Conservation (phyloP, 2,329 filamentous ascomycete species). For the Sordariomycetes sp. region DNA sequence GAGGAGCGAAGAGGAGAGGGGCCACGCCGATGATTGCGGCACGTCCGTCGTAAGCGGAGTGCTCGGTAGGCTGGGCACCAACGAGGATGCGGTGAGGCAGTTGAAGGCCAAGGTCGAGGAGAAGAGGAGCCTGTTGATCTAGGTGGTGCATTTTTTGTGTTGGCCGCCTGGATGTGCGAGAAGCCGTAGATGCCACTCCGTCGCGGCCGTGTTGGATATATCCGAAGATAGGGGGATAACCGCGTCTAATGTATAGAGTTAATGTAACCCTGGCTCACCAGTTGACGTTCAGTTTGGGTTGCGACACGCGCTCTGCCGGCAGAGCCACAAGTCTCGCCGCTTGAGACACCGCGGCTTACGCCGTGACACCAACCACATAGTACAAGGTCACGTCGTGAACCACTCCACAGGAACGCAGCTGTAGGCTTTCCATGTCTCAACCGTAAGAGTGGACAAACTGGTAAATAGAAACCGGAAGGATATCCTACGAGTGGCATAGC, state of each 20-base stretch:
- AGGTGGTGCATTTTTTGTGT: neutral
- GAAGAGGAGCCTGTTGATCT: neutral
- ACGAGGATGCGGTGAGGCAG: slow-evolving; percentile 3
- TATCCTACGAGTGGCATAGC: neutral
- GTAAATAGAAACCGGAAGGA: neutral
- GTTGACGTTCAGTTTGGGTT: neutral
- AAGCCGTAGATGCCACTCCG: neutral
- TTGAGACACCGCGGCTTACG: neutral
- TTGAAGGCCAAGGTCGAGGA: slow-evolving; percentile 3
- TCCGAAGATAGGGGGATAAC: neutral
- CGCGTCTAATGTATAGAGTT: neutral
- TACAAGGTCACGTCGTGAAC: neutral
- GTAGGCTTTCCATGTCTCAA: neutral
- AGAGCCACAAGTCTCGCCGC: no score
- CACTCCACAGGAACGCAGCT: neutral
- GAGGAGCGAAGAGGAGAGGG: slow-evolving; percentile 10
- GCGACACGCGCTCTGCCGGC: neutral
- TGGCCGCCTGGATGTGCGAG: neutral
- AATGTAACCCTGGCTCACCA: neutral
- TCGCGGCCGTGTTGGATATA: neutral
- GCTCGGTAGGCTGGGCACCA: slow-evolving; percentile 5
- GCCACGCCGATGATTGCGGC: slow-evolving; percentile 14
- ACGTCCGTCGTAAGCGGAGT: slow-evolving; percentile 12
- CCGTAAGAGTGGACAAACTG: neutral
- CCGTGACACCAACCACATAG: neutral